Evolutionary conservation across 805 yeast species (phyloP), one percentile per base, ranked within the genome.

Genomic region (Pichia californica): DNA sequence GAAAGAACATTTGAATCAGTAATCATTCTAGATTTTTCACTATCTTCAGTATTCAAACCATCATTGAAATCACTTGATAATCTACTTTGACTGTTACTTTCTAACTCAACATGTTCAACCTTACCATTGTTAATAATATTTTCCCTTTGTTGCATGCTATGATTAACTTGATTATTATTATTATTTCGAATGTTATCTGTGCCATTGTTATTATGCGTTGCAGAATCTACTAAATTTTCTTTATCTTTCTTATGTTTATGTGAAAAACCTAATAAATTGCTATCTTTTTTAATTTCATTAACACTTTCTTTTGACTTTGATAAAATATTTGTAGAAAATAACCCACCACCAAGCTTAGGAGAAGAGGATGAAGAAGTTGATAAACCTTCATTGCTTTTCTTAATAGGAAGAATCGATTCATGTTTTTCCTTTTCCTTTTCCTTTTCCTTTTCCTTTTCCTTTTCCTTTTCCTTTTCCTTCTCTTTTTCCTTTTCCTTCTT

Each of bases 271-370:
- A 33, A 23, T 7, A 33, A 20, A 20, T 14, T 33, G 13, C 36
- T 36, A 15, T 37, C 33, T 11, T 37, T 37, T 8, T 28, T 37
- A 2, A 5, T 16, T 4, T 44, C 47, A 10, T 14, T 5, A 4
- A 44, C 7, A 36, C n/a, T 44, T 18, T 44, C 47, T 35, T 14
- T 36, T 11, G 47, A 44, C 36, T 40, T 37, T 5, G 33, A 37
- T 11, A 37, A 16, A 18, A 33, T 5, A 25, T 33, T 33, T 20
- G 36, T 14, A 26, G 40, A 25, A 21, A 44, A 44, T 14, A 44
- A 36, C 3, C 47, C 44, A 11, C 40, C 31, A 15, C 47, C 47
- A 11, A 40, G 21, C 23, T 44, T 44, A 20, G 47, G 47, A 7
- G 47, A 44, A 20, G 47, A 34, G 8, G 6, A 31, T 6, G 28